A percentile compares a stretch with the other conserved stretches of the same genome.
phyloP scores from a whole-genome alignment of 2,329 filamentous ascomycete species.

The Aspergillus sp. region DNA sequence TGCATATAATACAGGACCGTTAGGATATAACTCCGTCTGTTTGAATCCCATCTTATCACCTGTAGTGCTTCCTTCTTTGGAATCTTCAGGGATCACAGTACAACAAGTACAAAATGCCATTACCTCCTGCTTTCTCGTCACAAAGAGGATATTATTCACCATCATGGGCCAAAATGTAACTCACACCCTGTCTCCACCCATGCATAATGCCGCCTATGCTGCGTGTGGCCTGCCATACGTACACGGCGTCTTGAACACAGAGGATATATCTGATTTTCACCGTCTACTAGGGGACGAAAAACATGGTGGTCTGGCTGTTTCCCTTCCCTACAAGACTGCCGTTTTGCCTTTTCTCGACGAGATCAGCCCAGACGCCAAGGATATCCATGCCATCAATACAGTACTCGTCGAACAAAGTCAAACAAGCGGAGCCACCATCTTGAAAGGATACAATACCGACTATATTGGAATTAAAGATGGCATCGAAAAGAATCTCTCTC shows the following conservation, averaged over 20 bases:
- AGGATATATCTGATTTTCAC: slow-evolving; percentile 7
- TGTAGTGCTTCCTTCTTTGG: slow-evolving; percentile 5
- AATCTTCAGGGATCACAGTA: slow-evolving; percentile 1
- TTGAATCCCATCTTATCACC: slow-evolving; percentile 19
- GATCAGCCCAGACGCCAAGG: slow-evolving; percentile 15
- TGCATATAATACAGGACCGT: slow-evolving; percentile 15
- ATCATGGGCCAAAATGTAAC: slow-evolving; percentile 18
- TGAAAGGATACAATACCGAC: slow-evolving; percentile 24
- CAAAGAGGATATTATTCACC: slow-evolving; percentile 10
- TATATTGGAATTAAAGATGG: slow-evolving; percentile 23
- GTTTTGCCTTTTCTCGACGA: slow-evolving; percentile 15
- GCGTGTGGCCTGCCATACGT: slow-evolving; percentile 19
- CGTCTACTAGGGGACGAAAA: slow-evolving; percentile 6
- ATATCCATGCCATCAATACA: slow-evolving; percentile 26
- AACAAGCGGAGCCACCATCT: not conserved
- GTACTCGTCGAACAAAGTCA: slow-evolving; percentile 8
- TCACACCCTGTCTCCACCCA: slow-evolving; percentile 19
- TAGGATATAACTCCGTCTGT: slow-evolving; percentile 15
- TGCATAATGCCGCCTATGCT: slow-evolving; percentile 20
- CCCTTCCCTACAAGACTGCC: slow-evolving; percentile 21
- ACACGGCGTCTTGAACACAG: slow-evolving; percentile 7
- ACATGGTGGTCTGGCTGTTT: slow-evolving; percentile 14
- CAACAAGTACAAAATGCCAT: slow-evolving; percentile 10
- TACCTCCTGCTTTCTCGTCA: slow-evolving; percentile 7
- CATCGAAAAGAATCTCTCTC: slow-evolving; percentile 19